A percentile compares a stretch with the other conserved stretches of the same genome.
Conservation (phyloP, 106 monocot genomes). For the Dioscorea alata region DNA sequence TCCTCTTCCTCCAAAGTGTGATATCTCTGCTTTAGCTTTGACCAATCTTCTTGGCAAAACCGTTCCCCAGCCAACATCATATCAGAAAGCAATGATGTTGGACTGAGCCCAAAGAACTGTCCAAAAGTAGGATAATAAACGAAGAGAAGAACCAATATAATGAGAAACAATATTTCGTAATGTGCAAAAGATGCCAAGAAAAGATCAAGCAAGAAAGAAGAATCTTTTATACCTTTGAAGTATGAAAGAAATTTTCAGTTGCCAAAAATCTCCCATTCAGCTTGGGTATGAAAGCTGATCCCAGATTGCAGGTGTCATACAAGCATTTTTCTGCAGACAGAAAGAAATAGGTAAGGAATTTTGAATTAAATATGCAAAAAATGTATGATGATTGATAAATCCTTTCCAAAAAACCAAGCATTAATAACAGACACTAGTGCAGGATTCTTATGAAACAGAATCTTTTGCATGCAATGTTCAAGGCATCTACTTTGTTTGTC, state of each 20-base stretch:
- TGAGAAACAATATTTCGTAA: neutral
- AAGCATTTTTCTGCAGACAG: conserved; percentile 41
- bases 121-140: no score
- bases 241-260: conserved; percentile 76
- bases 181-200: neutral
- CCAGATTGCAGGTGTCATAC: conserved; percentile 35
- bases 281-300: conserved; percentile 49
- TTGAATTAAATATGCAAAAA: no score
- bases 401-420: no score
- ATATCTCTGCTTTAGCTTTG: conserved; percentile 40
- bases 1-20: conserved; percentile 55
- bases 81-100: conserved; percentile 56
- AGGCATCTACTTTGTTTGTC: no score
- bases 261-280: conserved; percentile 60
- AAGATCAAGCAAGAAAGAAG: neutral
- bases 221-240: conserved; percentile 47
- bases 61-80: conserved; percentile 63
- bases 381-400: no score
- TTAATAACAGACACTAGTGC: no score
- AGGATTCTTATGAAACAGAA: no score
- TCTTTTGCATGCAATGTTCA: no score
- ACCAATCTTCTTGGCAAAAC: conserved; percentile 85
- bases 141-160: no score
- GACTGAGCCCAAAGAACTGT: conserved; percentile 71
- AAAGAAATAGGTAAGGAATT: neutral